These are phyloP conservation scores for Domatiomyces globalis DNA, from an alignment of 2,329 filamentous ascomycete genomes.

Conservation along the genomic window DNA sequence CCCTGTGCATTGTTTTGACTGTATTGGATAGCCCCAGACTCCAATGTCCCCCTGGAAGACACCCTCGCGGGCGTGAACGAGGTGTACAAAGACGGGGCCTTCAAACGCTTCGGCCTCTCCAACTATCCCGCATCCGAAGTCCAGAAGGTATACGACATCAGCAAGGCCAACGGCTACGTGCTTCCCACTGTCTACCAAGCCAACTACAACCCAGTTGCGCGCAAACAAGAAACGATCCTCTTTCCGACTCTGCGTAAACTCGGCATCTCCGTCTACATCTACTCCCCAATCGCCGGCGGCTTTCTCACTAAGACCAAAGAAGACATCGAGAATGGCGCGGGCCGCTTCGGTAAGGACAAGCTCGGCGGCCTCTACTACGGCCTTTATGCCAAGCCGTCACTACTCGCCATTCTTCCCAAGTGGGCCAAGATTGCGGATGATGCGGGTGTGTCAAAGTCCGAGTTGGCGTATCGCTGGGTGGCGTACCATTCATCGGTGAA, in stretches of 20 bases:
- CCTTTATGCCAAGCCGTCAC: slow-evolving; percentile 21
- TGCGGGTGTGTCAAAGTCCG: slow-evolving; percentile 20
- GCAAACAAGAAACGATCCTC: slow-evolving; percentile 24
- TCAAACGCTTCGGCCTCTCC: slow-evolving; percentile 27
- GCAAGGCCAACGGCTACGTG: slow-evolving; percentile 22
- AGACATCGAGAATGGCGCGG: slow-evolving; percentile 20
- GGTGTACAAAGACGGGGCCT: slow-evolving; percentile 22
- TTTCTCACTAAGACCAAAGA: slow-evolving; percentile 25
- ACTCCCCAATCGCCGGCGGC: slow-evolving; percentile 22
- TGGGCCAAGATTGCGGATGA: slow-evolving; percentile 20
- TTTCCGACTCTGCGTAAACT: slow-evolving; percentile 26
- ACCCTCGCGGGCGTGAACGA: slow-evolving; percentile 24
- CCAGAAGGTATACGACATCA: slow-evolving; percentile 22
- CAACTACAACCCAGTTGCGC: slow-evolving; percentile 26
- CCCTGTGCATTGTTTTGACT: no score
- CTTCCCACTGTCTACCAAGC: slow-evolving; percentile 31
- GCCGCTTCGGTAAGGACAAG: slow-evolving; percentile 20
- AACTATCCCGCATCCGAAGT: slow-evolving; percentile 24
- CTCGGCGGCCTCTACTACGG: slow-evolving; percentile 13
- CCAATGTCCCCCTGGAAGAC: slow-evolving; percentile 23
- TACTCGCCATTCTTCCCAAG: slow-evolving; percentile 21
- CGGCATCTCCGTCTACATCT: slow-evolving; percentile 20
- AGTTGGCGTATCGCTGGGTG: slow-evolving; percentile 26
- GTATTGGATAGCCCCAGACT: slow-evolving; percentile 17
- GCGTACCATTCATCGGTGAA: slow-evolving; percentile 22